Evolutionary conservation across 179 eudicot genomes (phyloP).

Genomic region (Actinidia chinensis): DNA sequence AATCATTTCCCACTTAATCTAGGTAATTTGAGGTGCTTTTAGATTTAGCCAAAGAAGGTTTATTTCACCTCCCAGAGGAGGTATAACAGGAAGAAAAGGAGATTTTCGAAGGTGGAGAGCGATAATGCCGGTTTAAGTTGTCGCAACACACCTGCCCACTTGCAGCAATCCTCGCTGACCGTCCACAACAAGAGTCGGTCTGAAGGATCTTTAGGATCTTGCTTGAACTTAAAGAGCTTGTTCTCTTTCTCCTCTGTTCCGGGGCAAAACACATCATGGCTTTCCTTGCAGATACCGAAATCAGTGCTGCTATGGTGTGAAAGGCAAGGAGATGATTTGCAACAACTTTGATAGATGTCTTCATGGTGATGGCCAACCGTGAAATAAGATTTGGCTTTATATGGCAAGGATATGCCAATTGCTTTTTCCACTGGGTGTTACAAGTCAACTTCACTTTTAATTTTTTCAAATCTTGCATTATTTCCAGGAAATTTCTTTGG

Average conservation of each 20-base stretch:
- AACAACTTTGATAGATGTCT: background rate
- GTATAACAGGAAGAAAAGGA: too few relatives aligned
- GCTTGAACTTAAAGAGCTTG: background rate
- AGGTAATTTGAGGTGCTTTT: background rate
- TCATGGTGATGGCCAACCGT: background rate
- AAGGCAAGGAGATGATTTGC: background rate
- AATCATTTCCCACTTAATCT: background rate
- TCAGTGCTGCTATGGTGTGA: background rate
- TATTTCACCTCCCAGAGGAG: background rate
- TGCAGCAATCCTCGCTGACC: slow-evolving; percentile 13
- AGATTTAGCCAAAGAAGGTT: background rate
- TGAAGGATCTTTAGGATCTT: slow-evolving; percentile 5
- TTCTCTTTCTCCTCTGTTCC: background rate
- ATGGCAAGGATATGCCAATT: too few relatives aligned
- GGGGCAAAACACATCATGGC: background rate
- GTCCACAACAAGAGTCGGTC: slow-evolving; percentile 14
- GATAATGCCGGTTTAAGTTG: slow-evolving; percentile 20
- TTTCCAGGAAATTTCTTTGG: too few relatives aligned
- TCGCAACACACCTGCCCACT: slow-evolving; percentile 29
- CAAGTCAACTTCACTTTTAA: too few relatives aligned
- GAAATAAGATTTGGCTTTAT: too few relatives aligned
- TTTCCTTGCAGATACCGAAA: background rate
- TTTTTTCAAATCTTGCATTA: too few relatives aligned
- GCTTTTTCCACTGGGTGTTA: too few relatives aligned
- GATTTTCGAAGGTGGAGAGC: slow-evolving; percentile 18